phyloP scores from a whole-genome alignment of 2,329 filamentous ascomycete genomes.

The Colletotrichum eremochloae region DNA sequence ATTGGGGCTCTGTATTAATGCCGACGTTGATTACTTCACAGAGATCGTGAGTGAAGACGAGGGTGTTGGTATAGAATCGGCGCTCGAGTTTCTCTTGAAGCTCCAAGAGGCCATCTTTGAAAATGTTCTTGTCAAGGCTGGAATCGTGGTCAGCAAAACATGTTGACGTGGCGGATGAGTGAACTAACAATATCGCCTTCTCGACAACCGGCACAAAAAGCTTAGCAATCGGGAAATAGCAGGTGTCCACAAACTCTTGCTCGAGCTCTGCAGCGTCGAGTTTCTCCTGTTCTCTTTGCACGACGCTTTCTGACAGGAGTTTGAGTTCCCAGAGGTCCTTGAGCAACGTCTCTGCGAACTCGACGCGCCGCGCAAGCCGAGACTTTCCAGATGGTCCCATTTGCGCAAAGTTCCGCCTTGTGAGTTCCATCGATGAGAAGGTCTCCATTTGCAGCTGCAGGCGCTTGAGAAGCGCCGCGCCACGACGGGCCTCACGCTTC shows the following conservation, averaged over 20 bases:
- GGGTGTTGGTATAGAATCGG: constrained; percentile 69
- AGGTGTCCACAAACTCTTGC: constrained; percentile 83
- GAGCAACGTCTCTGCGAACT: constrained; percentile 84
- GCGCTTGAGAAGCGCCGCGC: constrained; percentile 91
- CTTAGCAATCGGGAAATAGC: constrained; percentile 90
- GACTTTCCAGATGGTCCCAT: constrained; percentile 90
- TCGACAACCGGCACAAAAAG: constrained; percentile 83
- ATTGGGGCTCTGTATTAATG: constrained; percentile 60
- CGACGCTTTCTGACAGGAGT: constrained; percentile 76
- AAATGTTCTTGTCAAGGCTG: constrained; percentile 76
- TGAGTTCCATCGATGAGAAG: constrained; percentile 98
- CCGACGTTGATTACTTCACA: constrained; percentile 66
- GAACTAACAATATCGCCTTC: constrained; percentile 82
- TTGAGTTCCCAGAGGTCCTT: constrained; percentile 84
- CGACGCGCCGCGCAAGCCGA: constrained; percentile 83
- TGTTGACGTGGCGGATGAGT: not conserved
- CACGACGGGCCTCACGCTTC: constrained; percentile 92
- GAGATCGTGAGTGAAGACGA: constrained; percentile 70
- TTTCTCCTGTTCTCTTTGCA: constrained; percentile 82
- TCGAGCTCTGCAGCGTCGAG: constrained; percentile 82
- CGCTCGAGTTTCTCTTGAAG: constrained; percentile 67
- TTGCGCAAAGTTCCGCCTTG: constrained; percentile 91
- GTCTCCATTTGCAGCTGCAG: constrained; percentile 95
- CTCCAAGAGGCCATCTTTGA: constrained; percentile 63
- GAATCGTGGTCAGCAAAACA: constrained; percentile 54